A percentile compares a stretch with the other conserved stretches of the same genome.
Evolutionary conservation across 1,284 basidiomycete genomes (phyloP).

Genomic region (Pseudomicrostroma phylloplanum): DNA sequence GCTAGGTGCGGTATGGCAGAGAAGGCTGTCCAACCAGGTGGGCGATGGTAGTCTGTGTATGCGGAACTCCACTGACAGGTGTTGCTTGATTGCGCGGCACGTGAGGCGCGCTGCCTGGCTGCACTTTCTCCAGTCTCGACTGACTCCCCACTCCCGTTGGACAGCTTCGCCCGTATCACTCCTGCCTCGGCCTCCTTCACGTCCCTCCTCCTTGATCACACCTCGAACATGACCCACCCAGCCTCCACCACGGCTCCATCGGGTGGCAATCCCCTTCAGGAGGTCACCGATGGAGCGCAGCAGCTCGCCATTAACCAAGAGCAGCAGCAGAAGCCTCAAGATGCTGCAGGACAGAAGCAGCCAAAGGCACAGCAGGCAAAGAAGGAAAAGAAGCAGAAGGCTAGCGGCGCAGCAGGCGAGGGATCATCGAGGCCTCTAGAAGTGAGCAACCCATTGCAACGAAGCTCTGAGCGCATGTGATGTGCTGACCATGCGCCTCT

Average conservation of each 20-base stretch:
- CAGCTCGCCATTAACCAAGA: conserved; percentile 24
- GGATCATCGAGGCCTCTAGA: conserved; percentile 34
- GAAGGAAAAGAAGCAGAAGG: conserved; percentile 40
- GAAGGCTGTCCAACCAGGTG: no score
- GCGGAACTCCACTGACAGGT: no score
- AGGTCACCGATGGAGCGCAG: conserved; percentile 29
- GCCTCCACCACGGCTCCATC: conserved; percentile 28
- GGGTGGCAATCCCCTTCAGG: conserved; percentile 25
- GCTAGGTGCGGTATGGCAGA: no score
- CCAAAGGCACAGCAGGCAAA: conserved; percentile 14
- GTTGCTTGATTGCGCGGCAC: no score
- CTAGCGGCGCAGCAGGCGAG: conserved; percentile 22
- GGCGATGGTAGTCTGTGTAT: no score
- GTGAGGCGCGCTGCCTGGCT: no score
- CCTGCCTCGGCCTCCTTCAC: no score
- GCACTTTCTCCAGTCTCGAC: no score
- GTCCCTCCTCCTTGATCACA: no score
- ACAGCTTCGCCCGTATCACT: no score
- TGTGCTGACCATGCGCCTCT: neutral
- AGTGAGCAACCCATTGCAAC: neutral
- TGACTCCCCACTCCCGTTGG: no score
- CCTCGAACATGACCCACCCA: conserved; percentile 19
- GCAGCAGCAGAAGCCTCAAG: neutral
- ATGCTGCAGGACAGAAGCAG: conserved; percentile 10
- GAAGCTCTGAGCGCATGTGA: neutral